Percentiles rank a stretch among this genome's conserved stretches.
Evolutionary conservation across 2,329 filamentous ascomycete species (phyloP).

Genomic region (Hypoxylon sp.): DNA sequence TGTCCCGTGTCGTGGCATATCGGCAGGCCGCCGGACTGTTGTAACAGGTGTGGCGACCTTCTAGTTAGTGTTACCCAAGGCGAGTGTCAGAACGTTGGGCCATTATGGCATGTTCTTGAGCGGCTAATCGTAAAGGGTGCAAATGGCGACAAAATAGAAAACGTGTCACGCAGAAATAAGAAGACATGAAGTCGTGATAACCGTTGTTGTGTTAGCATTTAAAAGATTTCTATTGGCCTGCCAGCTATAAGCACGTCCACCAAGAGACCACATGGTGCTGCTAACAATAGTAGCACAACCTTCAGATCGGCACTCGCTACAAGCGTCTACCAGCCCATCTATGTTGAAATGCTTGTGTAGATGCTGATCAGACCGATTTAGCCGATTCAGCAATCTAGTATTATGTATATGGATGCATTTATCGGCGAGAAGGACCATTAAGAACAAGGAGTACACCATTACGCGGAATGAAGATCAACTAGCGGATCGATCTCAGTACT

Average conservation of each 20-base stretch:
- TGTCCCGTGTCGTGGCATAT: not conserved
- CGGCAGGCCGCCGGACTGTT: not conserved
- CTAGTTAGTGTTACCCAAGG: not conserved
- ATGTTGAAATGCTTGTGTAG: slow-evolving; percentile 3
- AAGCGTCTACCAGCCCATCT: not conserved
- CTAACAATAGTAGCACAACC: not conserved
- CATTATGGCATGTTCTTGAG: not conserved
- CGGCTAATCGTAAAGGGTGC: not conserved
- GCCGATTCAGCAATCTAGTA: not conserved
- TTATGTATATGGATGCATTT: not conserved
- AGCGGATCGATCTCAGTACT: slow-evolving; percentile 30
- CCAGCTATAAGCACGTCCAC: not conserved
- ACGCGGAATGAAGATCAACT: slow-evolving; percentile 43
- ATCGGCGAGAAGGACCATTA: slow-evolving; percentile 17
- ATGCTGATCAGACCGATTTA: slow-evolving; percentile 11
- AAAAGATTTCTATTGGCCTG: slow-evolving; percentile 6
- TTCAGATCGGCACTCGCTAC: slow-evolving; percentile 9
- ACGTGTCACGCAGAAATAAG: slow-evolving; percentile 4
- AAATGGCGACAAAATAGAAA: not conserved
- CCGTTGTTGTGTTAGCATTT: slow-evolving; percentile 12
- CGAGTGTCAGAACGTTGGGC: not conserved
- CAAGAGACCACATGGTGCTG: slow-evolving; percentile 17
- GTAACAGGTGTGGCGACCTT: not conserved
- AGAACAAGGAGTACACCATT: slow-evolving; percentile 25
- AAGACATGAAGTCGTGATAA: slow-evolving; percentile 23